Conservation (phyloP, 768 basidiomycete species). For the Trametes maxima region DNA sequence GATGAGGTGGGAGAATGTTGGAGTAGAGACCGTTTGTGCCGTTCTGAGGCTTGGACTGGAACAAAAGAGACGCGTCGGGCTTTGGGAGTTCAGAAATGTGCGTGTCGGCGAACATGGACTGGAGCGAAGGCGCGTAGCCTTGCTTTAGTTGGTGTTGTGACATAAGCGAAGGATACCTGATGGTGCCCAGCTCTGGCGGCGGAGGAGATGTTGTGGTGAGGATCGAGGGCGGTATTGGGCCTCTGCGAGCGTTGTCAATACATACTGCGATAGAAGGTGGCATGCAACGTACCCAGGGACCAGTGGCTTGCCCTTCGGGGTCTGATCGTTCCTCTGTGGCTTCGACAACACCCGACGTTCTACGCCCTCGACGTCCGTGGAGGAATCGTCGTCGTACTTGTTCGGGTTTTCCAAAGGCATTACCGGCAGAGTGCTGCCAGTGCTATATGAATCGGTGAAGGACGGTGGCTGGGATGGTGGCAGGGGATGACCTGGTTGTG, state of each 20-base stretch:
- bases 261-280: background rate
- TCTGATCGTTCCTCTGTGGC: slow-evolving; percentile 26
- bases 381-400: slow-evolving; percentile 50
- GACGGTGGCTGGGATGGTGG: slow-evolving; percentile 39
- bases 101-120: slow-evolving; percentile 62
- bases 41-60: slow-evolving; percentile 35
- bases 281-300: slow-evolving; percentile 23
- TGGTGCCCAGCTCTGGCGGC: slow-evolving; percentile 48
- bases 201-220: slow-evolving; percentile 76
- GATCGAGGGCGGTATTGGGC: slow-evolving; percentile 45
- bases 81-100: slow-evolving; percentile 34
- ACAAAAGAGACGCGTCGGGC: slow-evolving; percentile 46
- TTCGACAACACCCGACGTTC: slow-evolving; percentile 14
- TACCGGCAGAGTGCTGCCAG: slow-evolving; percentile 16
- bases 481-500: slow-evolving; percentile 30
- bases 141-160: slow-evolving; percentile 75
- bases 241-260: background rate
- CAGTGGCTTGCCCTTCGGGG: slow-evolving; percentile 24
- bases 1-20: slow-evolving; percentile 39
- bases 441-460: slow-evolving; percentile 25
- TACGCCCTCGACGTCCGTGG: slow-evolving; percentile 44
- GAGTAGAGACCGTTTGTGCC: slow-evolving; percentile 22
- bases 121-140: slow-evolving; percentile 76
- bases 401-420: slow-evolving; percentile 72
- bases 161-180: slow-evolving; percentile 76